Conservation (phyloP, 306 rosid species). For the Comarum palustre region DNA sequence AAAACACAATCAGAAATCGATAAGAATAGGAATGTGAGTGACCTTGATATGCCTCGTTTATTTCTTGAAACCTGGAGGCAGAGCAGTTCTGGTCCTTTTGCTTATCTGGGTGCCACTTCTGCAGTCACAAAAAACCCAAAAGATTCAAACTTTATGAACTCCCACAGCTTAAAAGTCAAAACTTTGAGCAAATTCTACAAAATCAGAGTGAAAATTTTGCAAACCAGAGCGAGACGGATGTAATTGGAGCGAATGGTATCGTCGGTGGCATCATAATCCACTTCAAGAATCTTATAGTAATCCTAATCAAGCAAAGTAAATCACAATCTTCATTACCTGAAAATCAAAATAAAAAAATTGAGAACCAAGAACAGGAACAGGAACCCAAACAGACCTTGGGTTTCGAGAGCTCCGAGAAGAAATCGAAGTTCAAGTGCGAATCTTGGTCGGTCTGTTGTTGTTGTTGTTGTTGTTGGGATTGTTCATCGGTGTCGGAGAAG, state of each 20-base stretch:
- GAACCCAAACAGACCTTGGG: constrained; percentile 54
- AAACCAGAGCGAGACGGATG: constrained; percentile 86
- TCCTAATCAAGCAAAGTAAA: constrained; percentile 41
- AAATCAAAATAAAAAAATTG: neutral
- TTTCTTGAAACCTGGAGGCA: constrained; percentile 80
- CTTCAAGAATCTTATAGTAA: constrained; percentile 81
- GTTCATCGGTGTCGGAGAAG: constrained; percentile 27
- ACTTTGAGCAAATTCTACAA: neutral
- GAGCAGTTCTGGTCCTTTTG: constrained; percentile 57
- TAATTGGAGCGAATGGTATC: constrained; percentile 82
- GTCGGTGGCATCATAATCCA: constrained; percentile 84
- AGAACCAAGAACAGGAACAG: neutral
- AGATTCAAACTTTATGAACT: neutral
- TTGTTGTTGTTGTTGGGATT: constrained; percentile 20
- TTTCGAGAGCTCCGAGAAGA: constrained; percentile 53
- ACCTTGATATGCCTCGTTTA: constrained; percentile 94
- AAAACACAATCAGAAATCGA: neutral
- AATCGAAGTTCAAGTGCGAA: constrained; percentile 54
- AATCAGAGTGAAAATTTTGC: constrained; percentile 7
- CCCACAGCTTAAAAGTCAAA: neutral
- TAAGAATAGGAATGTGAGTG: neutral
- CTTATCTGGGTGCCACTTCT: constrained; percentile 99
- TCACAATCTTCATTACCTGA: neutral
- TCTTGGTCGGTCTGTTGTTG: constrained; percentile 40
- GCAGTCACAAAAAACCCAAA: constrained; percentile 18